These are phyloP conservation scores for Globisporangium yorkense DNA, from an alignment of 352 stramenopile species.

Conservation along the genomic window DNA sequence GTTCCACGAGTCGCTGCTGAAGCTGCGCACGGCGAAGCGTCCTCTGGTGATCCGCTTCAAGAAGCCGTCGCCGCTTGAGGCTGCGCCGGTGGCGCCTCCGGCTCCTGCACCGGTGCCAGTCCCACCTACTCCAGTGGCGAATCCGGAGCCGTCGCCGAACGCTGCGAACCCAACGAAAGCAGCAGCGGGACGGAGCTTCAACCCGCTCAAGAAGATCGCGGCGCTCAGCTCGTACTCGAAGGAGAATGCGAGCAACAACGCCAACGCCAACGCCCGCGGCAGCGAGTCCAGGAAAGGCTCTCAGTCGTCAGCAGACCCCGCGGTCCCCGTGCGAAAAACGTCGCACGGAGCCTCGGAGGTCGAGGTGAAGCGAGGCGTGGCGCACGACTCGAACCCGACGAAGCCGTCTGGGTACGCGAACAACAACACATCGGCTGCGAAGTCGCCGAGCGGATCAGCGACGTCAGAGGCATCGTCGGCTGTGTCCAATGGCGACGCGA, in stretches of 20 bases:
- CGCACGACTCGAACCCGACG: constrained; percentile 16
- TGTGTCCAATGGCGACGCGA: constrained; percentile 16
- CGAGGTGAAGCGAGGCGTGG: constrained; percentile 30
- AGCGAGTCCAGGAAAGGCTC: constrained; percentile 13
- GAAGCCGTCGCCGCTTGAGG: constrained; percentile 41
- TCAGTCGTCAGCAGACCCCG: constrained; percentile 16
- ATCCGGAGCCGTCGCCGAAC: constrained; percentile 8
- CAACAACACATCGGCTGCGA: constrained; percentile 5
- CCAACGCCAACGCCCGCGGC: constrained; percentile 27
- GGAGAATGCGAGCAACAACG: constrained; percentile 33
- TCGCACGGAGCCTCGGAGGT: constrained; percentile 18
- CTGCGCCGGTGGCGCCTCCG: constrained; percentile 14
- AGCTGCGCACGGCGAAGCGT: constrained; percentile 76
- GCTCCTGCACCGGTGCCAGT: constrained; percentile 3
- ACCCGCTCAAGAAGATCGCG: constrained; percentile 61
- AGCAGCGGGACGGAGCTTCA: constrained; percentile 33
- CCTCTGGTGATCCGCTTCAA: constrained; percentile 84
- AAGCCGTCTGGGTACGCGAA: constrained; percentile 9
- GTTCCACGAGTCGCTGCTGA: constrained; percentile 81
- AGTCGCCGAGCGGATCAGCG: not conserved
- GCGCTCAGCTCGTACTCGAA: constrained; percentile 34
- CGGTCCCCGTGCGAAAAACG: constrained; percentile 16
- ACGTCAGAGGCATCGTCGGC: not conserved
- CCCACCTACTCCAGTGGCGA: constrained; percentile 11
- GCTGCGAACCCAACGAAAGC: not conserved